Conservation (phyloP, 345 rosid genomes). For the Raphanus raphanistrum region DNA sequence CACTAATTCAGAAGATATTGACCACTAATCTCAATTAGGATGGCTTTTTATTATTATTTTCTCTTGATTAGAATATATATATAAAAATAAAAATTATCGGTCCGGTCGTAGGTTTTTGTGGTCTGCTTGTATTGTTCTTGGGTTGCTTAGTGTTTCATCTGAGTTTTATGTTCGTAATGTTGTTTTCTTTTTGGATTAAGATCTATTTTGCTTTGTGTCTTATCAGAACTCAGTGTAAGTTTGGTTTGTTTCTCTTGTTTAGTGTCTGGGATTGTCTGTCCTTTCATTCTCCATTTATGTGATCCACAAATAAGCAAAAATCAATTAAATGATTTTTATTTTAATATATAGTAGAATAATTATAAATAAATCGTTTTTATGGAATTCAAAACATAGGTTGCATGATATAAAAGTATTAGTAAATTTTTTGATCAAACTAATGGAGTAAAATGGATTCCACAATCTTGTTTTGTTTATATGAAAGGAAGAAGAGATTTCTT, state of each 20-base stretch:
- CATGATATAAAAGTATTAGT: background rate
- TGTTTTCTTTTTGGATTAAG: background rate
- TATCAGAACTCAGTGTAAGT: too few species aligned
- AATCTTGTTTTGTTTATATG: too few species aligned
- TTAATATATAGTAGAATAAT: too few species aligned
- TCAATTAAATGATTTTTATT: too few species aligned
- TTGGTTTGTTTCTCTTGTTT: too few species aligned
- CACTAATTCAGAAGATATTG: background rate
- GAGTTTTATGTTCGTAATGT: background rate
- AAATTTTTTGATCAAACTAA: background rate
- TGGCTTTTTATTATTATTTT: background rate
- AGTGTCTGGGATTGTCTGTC: too few species aligned
- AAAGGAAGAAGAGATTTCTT: too few species aligned
- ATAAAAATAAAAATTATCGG: too few species aligned
- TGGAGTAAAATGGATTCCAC: background rate
- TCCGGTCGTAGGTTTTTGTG: background rate
- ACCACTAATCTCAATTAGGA: background rate
- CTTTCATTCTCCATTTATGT: too few species aligned
- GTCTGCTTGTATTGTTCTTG: background rate
- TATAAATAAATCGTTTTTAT: too few species aligned
- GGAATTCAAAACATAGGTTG: too few species aligned
- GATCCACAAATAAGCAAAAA: too few species aligned
- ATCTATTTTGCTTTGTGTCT: background rate
- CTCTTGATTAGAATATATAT: background rate
- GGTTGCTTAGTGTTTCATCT: background rate